Evolutionary conservation across 495 filamentous ascomycete species (phyloP).

Genomic region (Annulohypoxylon moriforme): DNA sequence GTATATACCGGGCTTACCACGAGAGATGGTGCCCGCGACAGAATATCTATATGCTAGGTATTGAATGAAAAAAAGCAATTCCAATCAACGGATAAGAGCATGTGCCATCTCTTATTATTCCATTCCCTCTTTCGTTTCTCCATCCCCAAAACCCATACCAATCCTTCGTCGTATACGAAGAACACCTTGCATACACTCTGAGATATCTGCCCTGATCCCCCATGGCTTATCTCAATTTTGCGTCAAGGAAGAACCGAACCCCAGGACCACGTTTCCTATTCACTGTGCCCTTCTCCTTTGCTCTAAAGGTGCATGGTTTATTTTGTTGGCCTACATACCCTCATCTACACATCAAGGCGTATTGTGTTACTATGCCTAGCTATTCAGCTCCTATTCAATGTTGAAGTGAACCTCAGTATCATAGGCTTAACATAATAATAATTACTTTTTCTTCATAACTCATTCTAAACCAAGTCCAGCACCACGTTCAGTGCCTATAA

Average conservation of each 20-base stretch:
- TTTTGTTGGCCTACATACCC: slow-evolving; percentile 39
- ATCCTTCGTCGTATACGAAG: not conserved
- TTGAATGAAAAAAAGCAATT: slow-evolving; percentile 31
- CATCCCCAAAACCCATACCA: not conserved
- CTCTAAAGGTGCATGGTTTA: slow-evolving; percentile 41
- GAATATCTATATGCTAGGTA: slow-evolving; percentile 23
- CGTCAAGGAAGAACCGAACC: slow-evolving; percentile 49
- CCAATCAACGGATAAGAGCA: slow-evolving; percentile 3
- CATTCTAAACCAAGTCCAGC: slow-evolving; percentile 24
- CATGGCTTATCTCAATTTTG: slow-evolving; percentile 52
- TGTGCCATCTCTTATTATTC: not conserved
- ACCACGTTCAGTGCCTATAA: slow-evolving; percentile 4
- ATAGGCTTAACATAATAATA: too few species aligned
- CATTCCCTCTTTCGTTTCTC: not conserved
- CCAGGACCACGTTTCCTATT: slow-evolving; percentile 39
- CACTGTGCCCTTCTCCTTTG: slow-evolving; percentile 32
- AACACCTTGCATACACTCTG: slow-evolving; percentile 52
- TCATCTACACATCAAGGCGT: not conserved
- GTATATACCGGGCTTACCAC: slow-evolving; percentile 29
- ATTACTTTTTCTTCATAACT: slow-evolving; percentile 35
- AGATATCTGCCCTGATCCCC: slow-evolving; percentile 44
- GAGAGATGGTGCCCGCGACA: slow-evolving; percentile 5
- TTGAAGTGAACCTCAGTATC: too few species aligned
- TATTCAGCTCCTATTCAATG: not conserved
- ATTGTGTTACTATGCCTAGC: too few species aligned